Conservation (phyloP, 208 protist species). For the Leishmania braziliensis region DNA sequence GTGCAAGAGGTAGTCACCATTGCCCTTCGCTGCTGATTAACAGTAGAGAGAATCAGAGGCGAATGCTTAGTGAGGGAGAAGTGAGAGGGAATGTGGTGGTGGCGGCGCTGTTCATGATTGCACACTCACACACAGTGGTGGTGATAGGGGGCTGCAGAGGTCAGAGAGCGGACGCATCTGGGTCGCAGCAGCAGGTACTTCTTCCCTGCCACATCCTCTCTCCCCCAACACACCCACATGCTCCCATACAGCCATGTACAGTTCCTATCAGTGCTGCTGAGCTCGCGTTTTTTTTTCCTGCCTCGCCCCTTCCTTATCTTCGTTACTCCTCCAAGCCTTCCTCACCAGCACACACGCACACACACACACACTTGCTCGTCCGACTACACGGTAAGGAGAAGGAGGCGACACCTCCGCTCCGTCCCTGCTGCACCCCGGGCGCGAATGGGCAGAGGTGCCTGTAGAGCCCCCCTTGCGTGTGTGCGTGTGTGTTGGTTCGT, state of each 20-base stretch:
- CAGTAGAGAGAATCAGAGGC: background rate
- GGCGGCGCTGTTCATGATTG: background rate
- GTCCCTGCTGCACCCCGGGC: background rate
- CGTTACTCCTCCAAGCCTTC: background rate
- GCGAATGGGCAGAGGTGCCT: no score
- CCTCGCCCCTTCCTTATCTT: no score
- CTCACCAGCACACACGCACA: background rate
- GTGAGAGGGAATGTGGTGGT: background rate
- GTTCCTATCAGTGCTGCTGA: background rate
- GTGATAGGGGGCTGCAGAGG: background rate
- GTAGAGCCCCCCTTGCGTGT: constrained; percentile 1
- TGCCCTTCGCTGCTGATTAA: background rate
- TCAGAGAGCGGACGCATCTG: background rate
- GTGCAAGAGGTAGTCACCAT: constrained; percentile 9
- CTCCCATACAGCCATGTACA: background rate
- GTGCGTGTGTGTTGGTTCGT: constrained; percentile 1
- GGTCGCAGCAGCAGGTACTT: background rate
- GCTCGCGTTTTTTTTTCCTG: background rate
- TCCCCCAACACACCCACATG: no score
- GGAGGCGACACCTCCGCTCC: no score
- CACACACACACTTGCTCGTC: background rate
- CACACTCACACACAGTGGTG: no score
- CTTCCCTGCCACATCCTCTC: no score
- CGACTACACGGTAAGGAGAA: no score
- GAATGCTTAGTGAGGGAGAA: background rate